Base-by-base conservation (phyloP, 495 filamentous ascomycete genomes). In the Sporormia fimetaria region DNA sequence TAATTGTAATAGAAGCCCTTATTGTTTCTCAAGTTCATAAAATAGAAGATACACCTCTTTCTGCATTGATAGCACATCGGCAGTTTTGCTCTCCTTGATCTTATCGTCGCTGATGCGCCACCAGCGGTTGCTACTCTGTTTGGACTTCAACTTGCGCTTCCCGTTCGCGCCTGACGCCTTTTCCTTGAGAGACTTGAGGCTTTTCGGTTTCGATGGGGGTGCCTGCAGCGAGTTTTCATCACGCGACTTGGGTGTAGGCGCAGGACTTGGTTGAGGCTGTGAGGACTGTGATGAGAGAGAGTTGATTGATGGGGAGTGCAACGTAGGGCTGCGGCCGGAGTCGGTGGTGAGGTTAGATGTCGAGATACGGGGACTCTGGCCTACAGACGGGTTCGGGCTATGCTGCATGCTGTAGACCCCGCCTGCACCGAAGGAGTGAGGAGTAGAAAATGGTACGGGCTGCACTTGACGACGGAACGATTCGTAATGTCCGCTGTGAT, bases 91-190 rank as follows among this genome's bases (percentile, higher is more conserved):
- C 55, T 95, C 88, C 55, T 88, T 93, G 42, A 96, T 72, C 56
- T 95, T 95, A 24, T 96, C 90, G 56, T 99, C 90, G 26, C 87
- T 95, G 33, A 99, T 95, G 10, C 90, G 74, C 90, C 90, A 99
- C 90, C 90, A 99, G 14, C 83, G 72, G 51, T 82, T 72, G 39
- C 65, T 73, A n/a, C 66, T 51, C 8, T 25, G 47, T 48, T 73
- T 74, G 52, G 78, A 78, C 44, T 67, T 71, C 23, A 67, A 63
- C 48, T 71, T 78, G 14, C 69, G 41, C 16, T 48, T 47, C 7
- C 51, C 40, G 21, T 49, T 40, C 6, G 47, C 39, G 10, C 57
- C 49, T 3, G 59, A 49, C 2, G 56, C 45, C 15, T 58, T 55
- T 6, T 49, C 52, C 26, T 59, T 62, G 11, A 57, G 25, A 1